Base-by-base conservation (phyloP, 176 grass and related monocot genomes). In the Oryza meyeriana region DNA sequence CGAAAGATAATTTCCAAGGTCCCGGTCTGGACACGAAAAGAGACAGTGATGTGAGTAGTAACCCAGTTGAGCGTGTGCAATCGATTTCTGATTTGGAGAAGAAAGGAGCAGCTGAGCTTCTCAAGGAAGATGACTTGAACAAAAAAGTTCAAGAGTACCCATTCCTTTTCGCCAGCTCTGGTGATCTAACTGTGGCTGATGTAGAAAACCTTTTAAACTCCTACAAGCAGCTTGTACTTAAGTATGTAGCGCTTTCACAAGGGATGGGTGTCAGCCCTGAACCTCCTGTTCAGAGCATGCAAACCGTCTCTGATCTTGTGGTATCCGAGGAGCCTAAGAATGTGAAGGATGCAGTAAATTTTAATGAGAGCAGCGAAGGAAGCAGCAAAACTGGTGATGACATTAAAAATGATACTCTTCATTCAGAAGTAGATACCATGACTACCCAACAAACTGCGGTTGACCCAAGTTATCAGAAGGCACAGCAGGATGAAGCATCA, bases 141-240 rank as follows among this genome's bases (percentile, higher is more conserved):
- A 97, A 83, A 88, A 78, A 83, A 28, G 85, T 95, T 71, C 88
- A 93, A 68, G 96, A 91, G 22, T 95, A 99, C 39, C 90, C 92
- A 22, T 95, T 90, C 38, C 76, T 99, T 64, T 99, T 91, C 89
- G 90, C 93, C 66, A 69, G 72, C 66, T 87, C 91, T 80, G 93
- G 96, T 70, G 96, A 99, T 87, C 75, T 99, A 76, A 95, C 96
- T 3, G 79, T 99, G 85, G 87, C 84, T 86, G 96, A 99, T 87
- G 91, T 95, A 74, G 89, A 95, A 48, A 89, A 79, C 89, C 93
- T 99, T 71, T 80, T 95, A 24, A 93, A 91, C 86, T 91, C 88
- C 71, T 99, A 95, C 80, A 95, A 95, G 88, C 89, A 93, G 64
- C 80, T 99, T 25, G 85, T 95, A 34, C 87, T 95, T 45, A 77